Base-by-base conservation (phyloP, 805 yeast species). In the Yamadazyma takamatsuzukensis region DNA sequence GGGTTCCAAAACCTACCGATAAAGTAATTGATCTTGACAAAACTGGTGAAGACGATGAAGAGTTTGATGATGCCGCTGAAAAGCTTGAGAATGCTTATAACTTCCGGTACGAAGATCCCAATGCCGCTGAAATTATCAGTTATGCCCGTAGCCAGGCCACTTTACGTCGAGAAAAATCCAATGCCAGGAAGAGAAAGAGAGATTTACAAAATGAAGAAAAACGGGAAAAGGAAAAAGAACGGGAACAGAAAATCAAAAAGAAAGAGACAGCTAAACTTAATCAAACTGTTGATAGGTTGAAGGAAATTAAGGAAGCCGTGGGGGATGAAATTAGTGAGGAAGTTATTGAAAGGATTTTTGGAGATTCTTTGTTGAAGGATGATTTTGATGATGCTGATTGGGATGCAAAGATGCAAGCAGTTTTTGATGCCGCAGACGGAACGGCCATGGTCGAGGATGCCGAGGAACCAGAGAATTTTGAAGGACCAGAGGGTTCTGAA, bases 141-240 rank as follows among this genome's bases (percentile, higher is more conserved):
- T 93, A 90, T 64, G 97, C 97, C 2, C 87, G 98, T 74, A 81
- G 70, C 26, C 96, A 88, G 59, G 95, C 93, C 15, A 87, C 97
- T 0, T 70, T 88, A 52, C 80, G 98, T 64, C 73, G 98, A 53
- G 78, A 82, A 14, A 79, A 78, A 32, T 71, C 79, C 39, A 76
- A 80, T 45, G 58, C 83, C 9, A 76, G 98, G 48, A 87, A 87
- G 66, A 78, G 80, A 58, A 81, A 80, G 58, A 79, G 97, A 65
- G 86, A 85, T 27, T 74, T 71, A 53, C 76, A 79, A 56, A 72
- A 65, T 29, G 82, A 76, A 27, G 70, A 62, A 30, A 74, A 70
- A 35, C 62, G 57, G 26, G 61, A 70, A 42, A 78, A 72, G 39
- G 72, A 75, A 33, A 58, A 65, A 39, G 72, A 76, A 45, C 74